phyloP scores from a whole-genome alignment of 805 yeast species.

The Saccharomycopsis malanga region DNA sequence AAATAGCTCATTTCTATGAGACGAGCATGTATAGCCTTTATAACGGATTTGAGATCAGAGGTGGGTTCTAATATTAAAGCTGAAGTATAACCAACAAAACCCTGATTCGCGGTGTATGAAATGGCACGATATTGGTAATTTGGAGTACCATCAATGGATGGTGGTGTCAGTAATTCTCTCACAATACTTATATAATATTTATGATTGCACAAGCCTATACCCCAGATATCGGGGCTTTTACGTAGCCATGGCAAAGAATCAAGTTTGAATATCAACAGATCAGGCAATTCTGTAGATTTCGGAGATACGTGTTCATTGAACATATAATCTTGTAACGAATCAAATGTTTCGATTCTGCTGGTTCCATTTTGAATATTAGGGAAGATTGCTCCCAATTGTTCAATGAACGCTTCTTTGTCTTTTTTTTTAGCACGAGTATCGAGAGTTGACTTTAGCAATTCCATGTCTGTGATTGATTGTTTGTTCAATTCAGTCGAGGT shows the following conservation, averaged over 20 bases:
- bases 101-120: neutral
- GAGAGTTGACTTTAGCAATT: neutral
- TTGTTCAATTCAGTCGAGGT: no score
- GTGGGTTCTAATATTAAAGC: neutral
- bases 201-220: no score
- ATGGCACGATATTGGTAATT: neutral
- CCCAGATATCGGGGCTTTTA: conserved; percentile 1
- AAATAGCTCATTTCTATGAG: neutral
- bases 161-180: no score
- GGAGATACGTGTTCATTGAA: neutral
- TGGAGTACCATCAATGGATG: no score
- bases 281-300: neutral
- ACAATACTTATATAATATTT: no score
- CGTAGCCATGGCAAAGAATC: neutral
- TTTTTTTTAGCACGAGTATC: neutral
- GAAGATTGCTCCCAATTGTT: neutral
- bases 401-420: neutral
- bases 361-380: conserved; percentile 1
- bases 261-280: no score
- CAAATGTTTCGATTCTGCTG: conserved; percentile 7
- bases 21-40: neutral
- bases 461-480: neutral
- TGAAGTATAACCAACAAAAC: neutral
- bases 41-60: neutral
- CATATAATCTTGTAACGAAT: conserved; percentile 5